These are phyloP conservation scores for Earliella scabrosa DNA, from an alignment of 1,284 basidiomycete genomes.

Conservation along the genomic window DNA sequence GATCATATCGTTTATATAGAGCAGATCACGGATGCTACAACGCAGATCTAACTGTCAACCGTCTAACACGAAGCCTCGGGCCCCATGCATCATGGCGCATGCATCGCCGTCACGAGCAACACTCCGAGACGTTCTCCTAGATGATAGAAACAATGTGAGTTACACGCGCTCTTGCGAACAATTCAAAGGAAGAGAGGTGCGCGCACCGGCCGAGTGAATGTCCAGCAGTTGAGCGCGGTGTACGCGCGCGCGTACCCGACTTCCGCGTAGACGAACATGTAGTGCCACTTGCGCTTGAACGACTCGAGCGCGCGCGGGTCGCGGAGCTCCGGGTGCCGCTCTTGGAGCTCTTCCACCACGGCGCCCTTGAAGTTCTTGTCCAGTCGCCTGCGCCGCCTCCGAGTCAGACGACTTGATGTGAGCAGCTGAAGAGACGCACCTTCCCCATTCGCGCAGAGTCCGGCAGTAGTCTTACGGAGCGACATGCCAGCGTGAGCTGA, in stretches of 20 bases:
- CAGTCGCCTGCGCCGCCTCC: constrained; percentile 19
- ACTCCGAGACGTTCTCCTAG: too few relatives aligned
- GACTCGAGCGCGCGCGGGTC: constrained; percentile 25
- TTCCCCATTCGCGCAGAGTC: constrained; percentile 83
- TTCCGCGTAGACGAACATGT: constrained; percentile 35
- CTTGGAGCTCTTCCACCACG: constrained; percentile 21
- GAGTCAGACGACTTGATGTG: background rate
- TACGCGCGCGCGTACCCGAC: constrained; percentile 34
- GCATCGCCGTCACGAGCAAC: too few relatives aligned
- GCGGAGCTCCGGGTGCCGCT: constrained; percentile 20
- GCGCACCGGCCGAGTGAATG: constrained; percentile 30
- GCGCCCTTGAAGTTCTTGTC: constrained; percentile 27
- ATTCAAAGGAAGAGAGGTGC: too few relatives aligned
- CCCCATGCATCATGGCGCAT: too few relatives aligned
- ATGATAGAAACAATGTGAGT: too few relatives aligned
- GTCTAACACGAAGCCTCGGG: too few relatives aligned
- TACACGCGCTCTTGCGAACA: too few relatives aligned
- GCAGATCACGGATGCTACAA: too few relatives aligned
- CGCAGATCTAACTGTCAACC: too few relatives aligned
- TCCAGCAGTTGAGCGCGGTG: constrained; percentile 29
- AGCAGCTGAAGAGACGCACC: constrained; percentile 3
- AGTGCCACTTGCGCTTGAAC: constrained; percentile 36
- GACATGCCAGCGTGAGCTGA: too few relatives aligned
- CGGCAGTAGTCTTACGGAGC: constrained; percentile 70
- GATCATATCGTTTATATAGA: too few relatives aligned